Evolutionary conservation across 1,284 basidiomycete species (phyloP), one percentile per base, ranked within the genome.

Genomic region (Polyporus tsugae): DNA sequence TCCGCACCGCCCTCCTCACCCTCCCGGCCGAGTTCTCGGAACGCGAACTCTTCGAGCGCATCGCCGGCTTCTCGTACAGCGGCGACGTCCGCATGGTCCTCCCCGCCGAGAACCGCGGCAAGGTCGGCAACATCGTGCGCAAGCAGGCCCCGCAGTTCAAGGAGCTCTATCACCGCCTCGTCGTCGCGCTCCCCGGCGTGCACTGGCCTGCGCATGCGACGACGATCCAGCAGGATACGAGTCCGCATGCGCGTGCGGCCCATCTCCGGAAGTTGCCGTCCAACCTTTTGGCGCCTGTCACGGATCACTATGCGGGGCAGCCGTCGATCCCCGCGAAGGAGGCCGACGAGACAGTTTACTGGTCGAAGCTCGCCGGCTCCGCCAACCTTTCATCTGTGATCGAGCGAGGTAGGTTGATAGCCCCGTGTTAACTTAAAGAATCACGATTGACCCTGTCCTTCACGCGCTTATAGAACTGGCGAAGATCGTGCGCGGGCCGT

Each of bases 41-140:
- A 80, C 86, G 86, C 17, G 87, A 94, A 70, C 87, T 99, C 6
- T 99, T 96, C 78, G 90, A 92, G 73, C 87, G 89, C 60, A 94
- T 99, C 60, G 91, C 97, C 0, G 89, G 92, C 0, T 91, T 99
- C 60, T 93, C 90, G 72, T 99, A 99, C 79, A 83, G 85, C 17
- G 95, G 95, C 29, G 98, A 99, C 78, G 95, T 96, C 60, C 88
- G 97, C 42, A 99, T 99, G 97, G 75, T 89, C 44, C 89, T 97
- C 2, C 96, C 96, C 5, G 96, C 92, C 0, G 97, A 99, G 85
- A 99, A 99, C 80, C 91, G 95, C 33, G 86, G 89, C 71, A 99
- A 99, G 82, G 92, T 99, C n/a, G 83, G 84, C 63, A 99, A 99
- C 80, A 98, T 99, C 74, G 96, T 98, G 35, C 82, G 86, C 68